Evolutionary conservation across 2,329 filamentous ascomycete species (phyloP).

Genomic region (Lachnellula occidentalis): DNA sequence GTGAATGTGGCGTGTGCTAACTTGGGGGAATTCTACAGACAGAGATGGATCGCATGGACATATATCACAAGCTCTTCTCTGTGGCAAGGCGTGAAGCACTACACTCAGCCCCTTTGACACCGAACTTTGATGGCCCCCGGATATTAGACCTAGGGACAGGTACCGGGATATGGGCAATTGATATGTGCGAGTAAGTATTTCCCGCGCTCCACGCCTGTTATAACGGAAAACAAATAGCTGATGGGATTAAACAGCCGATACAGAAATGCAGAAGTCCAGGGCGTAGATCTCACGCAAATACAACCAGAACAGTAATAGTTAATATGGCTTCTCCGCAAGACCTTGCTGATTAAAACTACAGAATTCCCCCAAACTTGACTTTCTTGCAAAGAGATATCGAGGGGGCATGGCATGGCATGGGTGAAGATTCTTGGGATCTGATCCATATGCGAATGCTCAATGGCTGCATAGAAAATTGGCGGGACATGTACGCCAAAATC

Average conservation of each 20-base stretch:
- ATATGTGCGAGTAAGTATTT: constrained; percentile 66
- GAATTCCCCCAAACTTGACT: constrained; percentile 63
- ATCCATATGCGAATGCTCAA: constrained; percentile 76
- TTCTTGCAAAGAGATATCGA: constrained; percentile 76
- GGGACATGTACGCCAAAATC: constrained; percentile 64
- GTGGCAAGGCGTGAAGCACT: constrained; percentile 51
- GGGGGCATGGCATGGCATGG: constrained; percentile 55
- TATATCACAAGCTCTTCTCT: constrained; percentile 72
- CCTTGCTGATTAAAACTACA: constrained; percentile 32
- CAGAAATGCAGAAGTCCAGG: constrained; percentile 52
- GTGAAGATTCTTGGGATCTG: constrained; percentile 52
- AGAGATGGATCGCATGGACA: constrained; percentile 74
- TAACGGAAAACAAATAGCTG: background rate
- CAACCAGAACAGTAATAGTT: constrained; percentile 49
- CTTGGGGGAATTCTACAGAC: constrained; percentile 37
- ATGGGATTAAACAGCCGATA: constrained; percentile 40
- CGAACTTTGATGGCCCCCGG: constrained; percentile 29
- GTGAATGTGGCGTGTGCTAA: constrained; percentile 8
- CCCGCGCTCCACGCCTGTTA: background rate
- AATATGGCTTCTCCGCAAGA: background rate
- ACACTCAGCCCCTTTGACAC: constrained; percentile 36
- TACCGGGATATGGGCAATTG: constrained; percentile 87
- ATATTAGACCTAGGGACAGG: constrained; percentile 73
- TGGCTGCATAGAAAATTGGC: constrained; percentile 75
- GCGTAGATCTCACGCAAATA: constrained; percentile 56